Evolutionary conservation across 2,329 filamentous ascomycete genomes (phyloP).

Genomic region (Penicillium verrucosum): DNA sequence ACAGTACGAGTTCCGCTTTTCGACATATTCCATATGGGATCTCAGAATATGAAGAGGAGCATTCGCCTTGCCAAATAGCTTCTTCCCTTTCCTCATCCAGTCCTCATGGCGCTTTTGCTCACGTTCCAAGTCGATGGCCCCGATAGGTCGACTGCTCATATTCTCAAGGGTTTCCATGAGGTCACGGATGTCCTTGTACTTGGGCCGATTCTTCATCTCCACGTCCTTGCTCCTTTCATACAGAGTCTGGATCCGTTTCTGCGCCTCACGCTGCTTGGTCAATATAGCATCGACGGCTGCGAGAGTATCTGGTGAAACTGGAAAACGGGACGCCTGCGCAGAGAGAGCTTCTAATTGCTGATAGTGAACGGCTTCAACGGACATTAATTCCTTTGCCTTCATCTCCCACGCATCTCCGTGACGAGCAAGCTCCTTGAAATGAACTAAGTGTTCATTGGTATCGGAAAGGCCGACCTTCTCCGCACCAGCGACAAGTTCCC

Average conservation of each 20-base stretch:
- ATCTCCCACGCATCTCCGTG: constrained; percentile 85
- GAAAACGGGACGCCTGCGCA: constrained; percentile 72
- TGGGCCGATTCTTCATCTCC: constrained; percentile 75
- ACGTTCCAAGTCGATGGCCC: constrained; percentile 88
- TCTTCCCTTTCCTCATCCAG: constrained; percentile 98
- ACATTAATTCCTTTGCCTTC: constrained; percentile 88
- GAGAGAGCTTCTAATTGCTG: constrained; percentile 91
- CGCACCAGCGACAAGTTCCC: constrained; percentile 73
- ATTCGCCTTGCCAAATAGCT: constrained; percentile 96
- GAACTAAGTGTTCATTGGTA: constrained; percentile 74
- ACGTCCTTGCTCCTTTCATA: constrained; percentile 72
- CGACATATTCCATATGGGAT: constrained; percentile 88
- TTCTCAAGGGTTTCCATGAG: constrained; percentile 84
- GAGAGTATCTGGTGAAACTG: constrained; percentile 78
- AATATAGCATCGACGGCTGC: constrained; percentile 84
- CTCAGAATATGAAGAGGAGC: constrained; percentile 94
- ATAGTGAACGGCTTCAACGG: constrained; percentile 88
- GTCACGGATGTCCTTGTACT: constrained; percentile 84
- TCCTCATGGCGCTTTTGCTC: constrained; percentile 95
- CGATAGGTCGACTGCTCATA: constrained; percentile 85
- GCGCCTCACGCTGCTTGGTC: constrained; percentile 91
- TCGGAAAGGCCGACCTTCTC: constrained; percentile 72
- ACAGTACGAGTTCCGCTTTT: constrained; percentile 83
- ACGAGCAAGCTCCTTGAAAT: constrained; percentile 70
- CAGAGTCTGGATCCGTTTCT: constrained; percentile 79